These are phyloP conservation scores for Trypanosoma avium DNA, from an alignment of 208 protist genomes.

Conservation along the genomic window DNA sequence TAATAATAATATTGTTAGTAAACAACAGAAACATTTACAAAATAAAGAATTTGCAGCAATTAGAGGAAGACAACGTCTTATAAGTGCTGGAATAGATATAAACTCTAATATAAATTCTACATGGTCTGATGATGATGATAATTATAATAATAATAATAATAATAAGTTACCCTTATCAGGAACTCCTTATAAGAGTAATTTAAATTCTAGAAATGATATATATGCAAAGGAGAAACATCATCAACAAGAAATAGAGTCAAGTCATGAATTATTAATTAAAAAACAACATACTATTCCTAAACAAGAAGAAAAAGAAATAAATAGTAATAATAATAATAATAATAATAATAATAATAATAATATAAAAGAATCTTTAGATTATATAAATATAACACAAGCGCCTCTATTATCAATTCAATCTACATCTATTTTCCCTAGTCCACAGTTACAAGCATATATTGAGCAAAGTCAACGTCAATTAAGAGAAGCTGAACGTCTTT, in stretches of 20 bases:
- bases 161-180: not conserved
- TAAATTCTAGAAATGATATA: not conserved
- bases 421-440: slow-evolving; percentile 40
- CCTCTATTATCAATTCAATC: slow-evolving; percentile 15
- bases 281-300: too few species aligned
- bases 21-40: slow-evolving; percentile 21
- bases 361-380: too few species aligned
- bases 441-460: slow-evolving; percentile 63
- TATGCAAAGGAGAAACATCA: too few species aligned
- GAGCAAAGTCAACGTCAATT: slow-evolving; percentile 65
- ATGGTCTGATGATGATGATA: slow-evolving; percentile 29
- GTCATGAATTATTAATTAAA: too few species aligned
- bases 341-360: too few species aligned
- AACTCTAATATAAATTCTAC: not conserved
- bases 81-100: not conserved
- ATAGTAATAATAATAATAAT: too few species aligned
- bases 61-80: slow-evolving; percentile 15
- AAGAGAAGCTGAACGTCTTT: slow-evolving; percentile 55
- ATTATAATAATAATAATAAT: not conserved
- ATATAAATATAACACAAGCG: not conserved
- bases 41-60: slow-evolving; percentile 8
- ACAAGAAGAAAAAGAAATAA: too few species aligned
- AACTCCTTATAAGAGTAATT: not conserved
- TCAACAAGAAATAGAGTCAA: not conserved
- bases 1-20: not conserved